Conservation (phyloP, 805 yeast species). For the Candida manassasensis region DNA sequence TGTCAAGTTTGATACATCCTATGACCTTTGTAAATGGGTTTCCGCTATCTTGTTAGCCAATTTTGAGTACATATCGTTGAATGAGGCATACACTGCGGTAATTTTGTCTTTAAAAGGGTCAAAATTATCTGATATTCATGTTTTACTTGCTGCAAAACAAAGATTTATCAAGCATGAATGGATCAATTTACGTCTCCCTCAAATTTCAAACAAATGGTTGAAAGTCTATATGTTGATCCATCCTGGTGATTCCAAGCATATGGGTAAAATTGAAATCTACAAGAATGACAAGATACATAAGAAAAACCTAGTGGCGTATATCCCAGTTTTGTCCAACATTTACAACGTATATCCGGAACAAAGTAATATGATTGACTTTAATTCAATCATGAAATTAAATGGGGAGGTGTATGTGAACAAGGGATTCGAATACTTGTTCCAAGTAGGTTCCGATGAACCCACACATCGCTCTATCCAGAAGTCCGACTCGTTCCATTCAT, state of each 20-base stretch:
- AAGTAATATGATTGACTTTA: conserved; percentile 51
- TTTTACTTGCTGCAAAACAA: conserved; percentile 46
- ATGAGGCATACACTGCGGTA: conserved; percentile 64
- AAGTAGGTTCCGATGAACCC: conserved; percentile 7
- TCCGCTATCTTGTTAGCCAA: conserved; percentile 50
- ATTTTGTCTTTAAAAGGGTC: conserved; percentile 55
- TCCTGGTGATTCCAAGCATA: conserved; percentile 40
- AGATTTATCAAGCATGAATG: conserved; percentile 51
- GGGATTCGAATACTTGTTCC: conserved; percentile 30
- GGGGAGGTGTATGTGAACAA: conserved; percentile 52
- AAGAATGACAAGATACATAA: conserved; percentile 44
- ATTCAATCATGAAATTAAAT: conserved; percentile 50
- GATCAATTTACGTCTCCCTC: conserved; percentile 59
- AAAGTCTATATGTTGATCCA: conserved; percentile 47
- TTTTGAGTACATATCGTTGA: conserved; percentile 52
- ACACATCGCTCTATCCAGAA: neutral
- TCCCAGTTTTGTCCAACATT: conserved; percentile 40
- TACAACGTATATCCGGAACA: conserved; percentile 59
- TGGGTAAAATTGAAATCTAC: conserved; percentile 54
- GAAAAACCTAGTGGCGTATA: conserved; percentile 48
- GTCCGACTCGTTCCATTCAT: neutral
- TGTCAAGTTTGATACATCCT: conserved; percentile 18
- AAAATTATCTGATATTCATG: conserved; percentile 52
- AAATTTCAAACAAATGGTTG: conserved; percentile 55
- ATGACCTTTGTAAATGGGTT: conserved; percentile 35